Evolutionary conservation across 306 rosid genomes (phyloP), one percentile per base, ranked within the genome.

Genomic region (Alnus rubra): DNA sequence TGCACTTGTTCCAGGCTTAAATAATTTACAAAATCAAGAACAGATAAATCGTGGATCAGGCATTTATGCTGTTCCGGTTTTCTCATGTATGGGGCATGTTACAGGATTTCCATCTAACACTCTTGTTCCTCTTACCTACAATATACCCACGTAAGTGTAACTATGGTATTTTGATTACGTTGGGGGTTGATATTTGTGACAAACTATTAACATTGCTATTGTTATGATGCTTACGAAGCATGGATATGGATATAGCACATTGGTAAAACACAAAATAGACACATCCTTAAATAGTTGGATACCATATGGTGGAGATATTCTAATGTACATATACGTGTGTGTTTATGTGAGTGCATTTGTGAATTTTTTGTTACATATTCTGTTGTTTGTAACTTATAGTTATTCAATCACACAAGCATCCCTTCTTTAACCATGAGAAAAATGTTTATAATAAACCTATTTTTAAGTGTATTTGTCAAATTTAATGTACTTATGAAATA

Each of bases 71-170:
- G 98, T 95, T 76, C 94, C 97, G 8, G 81, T 85, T 74, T 67
- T 88, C 75, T 89, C 90, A 2, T 91, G 68, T 84, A 81, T 81
- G 78, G 93, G 96, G n/a, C 90, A 88, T 44, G 84, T 88, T 75
- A 71, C 89, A 70, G 99, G 98, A 83, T 60, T 91, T 73, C 78
- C 97, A 6, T 77, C 87, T 70, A 85, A 87, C 79, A 79, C 85
- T 52, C 90, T 95, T 67, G 89, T 91, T 84, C 99, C 98, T 30
- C 88, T 95, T 79, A 92, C 97, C 65, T 93, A 95, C 90, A 90
- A 74, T 30, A 82, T 87, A 39, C 98, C 99, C 35, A 93, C 89
- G 99, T 95, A 83, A 90, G 92, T 75, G 59, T 75, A 23, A 62
- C 55, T 28, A 42, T 60, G 69, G 60, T 80, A 39, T 37, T 42